These are phyloP conservation scores for Neolentinus lepideus DNA, from an alignment of 1,284 basidiomycete species.

Conservation along the genomic window DNA sequence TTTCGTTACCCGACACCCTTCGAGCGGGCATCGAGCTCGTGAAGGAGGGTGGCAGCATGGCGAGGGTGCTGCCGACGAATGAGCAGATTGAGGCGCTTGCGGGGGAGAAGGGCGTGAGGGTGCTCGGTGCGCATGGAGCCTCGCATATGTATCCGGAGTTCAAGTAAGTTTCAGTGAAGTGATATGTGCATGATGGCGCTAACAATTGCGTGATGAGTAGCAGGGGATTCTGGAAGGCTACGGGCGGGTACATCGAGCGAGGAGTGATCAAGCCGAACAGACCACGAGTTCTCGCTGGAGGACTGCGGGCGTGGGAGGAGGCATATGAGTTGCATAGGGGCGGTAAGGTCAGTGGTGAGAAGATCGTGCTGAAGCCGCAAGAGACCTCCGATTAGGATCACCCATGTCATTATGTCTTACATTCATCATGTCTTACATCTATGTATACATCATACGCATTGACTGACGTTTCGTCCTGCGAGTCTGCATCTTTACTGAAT, in stretches of 20 bases:
- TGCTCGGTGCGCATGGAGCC: neutral
- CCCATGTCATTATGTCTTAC: no score
- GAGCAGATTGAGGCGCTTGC: constrained; percentile 9
- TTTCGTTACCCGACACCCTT: constrained; percentile 17
- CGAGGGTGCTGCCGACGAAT: constrained; percentile 7
- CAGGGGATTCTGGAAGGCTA: neutral
- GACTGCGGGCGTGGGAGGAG: constrained; percentile 34
- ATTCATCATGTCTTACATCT: no score
- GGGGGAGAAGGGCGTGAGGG: neutral
- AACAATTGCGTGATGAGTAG: neutral
- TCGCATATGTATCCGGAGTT: neutral
- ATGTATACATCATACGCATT: no score
- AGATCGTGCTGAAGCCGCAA: constrained; percentile 41
- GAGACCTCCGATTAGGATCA: constrained; percentile 25
- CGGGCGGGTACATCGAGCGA: neutral
- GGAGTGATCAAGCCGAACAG: constrained; percentile 14
- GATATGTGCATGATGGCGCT: neutral
- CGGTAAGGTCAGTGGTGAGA: constrained; percentile 36
- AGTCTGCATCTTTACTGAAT: no score
- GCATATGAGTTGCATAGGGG: constrained; percentile 34
- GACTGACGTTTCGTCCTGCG: no score
- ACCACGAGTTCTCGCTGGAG: constrained; percentile 35
- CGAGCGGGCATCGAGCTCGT: constrained; percentile 19
- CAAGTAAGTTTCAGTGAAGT: constrained; percentile 15
- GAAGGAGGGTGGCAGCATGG: constrained; percentile 7